Conservation (phyloP, 164 flowering plant genomes). For the Vitis cinerea region DNA sequence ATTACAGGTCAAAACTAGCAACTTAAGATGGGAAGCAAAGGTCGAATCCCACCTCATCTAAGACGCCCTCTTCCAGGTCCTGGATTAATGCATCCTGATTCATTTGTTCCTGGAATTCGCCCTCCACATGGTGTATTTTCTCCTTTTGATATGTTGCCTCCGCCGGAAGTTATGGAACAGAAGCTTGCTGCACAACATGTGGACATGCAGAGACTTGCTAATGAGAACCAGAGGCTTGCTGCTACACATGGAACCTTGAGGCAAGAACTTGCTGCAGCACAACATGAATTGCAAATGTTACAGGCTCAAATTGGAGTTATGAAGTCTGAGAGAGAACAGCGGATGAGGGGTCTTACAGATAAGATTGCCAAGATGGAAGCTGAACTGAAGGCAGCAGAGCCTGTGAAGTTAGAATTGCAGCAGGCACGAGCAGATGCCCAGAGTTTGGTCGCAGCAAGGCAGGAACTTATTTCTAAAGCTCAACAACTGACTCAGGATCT, state of each 20-base stretch:
- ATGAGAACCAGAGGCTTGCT: conserved; percentile 92
- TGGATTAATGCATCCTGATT: conserved; percentile 61
- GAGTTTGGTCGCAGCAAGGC: conserved; percentile 56
- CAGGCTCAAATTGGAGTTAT: conserved; percentile 61
- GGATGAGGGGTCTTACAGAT: conserved; percentile 56
- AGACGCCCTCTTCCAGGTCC: conserved; percentile 67
- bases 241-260: conserved; percentile 78
- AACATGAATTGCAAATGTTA: conserved; percentile 75
- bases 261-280: conserved; percentile 86
- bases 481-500: conserved; percentile 75
- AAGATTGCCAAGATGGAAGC: conserved; percentile 75
- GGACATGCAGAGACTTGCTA: conserved; percentile 79
- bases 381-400: conserved; percentile 59
- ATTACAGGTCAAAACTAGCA: conserved; percentile 1
- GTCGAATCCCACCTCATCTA: conserved; percentile 67
- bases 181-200: conserved; percentile 76
- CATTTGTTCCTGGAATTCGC: conserved; percentile 56
- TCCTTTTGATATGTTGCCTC: conserved; percentile 71
- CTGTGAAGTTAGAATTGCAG: conserved; percentile 72
- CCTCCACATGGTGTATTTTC: conserved; percentile 55
- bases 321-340: conserved; percentile 76
- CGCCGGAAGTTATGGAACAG: conserved; percentile 81
- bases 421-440: conserved; percentile 81
- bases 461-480: conserved; percentile 66
- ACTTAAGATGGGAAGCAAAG: conserved; percentile 74